Evolutionary conservation across 805 yeast species (phyloP), one percentile per base, ranked within the genome.

Genomic region (Pichia kluyveri): DNA sequence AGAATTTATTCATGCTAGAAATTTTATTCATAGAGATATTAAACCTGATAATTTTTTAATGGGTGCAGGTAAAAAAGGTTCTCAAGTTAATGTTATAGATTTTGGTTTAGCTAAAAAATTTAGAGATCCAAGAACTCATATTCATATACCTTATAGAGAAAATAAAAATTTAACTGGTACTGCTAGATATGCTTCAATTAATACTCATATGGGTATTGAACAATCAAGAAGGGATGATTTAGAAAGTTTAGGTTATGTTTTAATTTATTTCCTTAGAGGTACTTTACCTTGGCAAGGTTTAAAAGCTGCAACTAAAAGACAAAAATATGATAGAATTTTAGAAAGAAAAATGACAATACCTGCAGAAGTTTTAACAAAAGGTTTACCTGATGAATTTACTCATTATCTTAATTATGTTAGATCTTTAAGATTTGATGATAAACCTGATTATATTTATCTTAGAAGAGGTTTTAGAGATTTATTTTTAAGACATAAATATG

Each of bases 251-350:
- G 98, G 96, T 44, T 91, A 91, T 63, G 97, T 91, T 46, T 75
- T 93, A 58, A 86, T 91, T 58, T 91, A 91, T 69, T 93, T 91
- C 65, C 85, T 96, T 67, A 80, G 96, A 50, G 98, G 99, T 41
- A 85, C 95, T 17, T 78, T 91, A 60, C 99, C 99, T 47, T 91
- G 99, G 99, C 99, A 91, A 69, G 99, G 99, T 5, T 77, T 91
- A 60, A 89, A 89, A 69, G 99, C 98, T 38, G 93, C 91, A 27
- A 88, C 96, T 15, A 91, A 91, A 71, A 86, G 95, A 70, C 97
- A 91, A 67, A 91, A 93, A 69, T 91, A 91, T 68, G 97, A 91
- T 69, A 79, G 96, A 53, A 93, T 91, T 59, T 82, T 91, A 82
- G 97, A 91, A 65, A 87, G 86, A 73, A 91, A 91, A 68, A 80